Base-by-base conservation (phyloP, 306 rosid genomes). In the Nissolia schottii region DNA sequence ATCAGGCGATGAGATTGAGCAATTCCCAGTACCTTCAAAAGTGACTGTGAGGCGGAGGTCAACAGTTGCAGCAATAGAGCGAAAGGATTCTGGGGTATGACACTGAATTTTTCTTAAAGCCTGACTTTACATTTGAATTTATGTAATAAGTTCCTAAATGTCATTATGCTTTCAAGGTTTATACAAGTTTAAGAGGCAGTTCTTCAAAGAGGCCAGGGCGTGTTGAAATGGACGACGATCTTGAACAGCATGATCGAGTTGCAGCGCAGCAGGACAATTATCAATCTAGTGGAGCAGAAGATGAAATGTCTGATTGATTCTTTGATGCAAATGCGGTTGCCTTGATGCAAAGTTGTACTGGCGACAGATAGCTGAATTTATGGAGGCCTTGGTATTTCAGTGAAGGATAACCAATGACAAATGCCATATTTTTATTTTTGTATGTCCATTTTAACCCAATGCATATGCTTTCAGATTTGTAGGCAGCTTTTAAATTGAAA, bases 211-310 rank as follows among this genome's bases (percentile, higher is more conserved):
- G 91, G n/a, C n/a, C n/a, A 76, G 70, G 81, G 60, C 76, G 74
- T 24, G 50, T 82, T 18, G 98, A 86, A 32, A 77, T 84, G 77
- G 98, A 87, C 67, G 92, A 90, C 57, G 93, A 62, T 61, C 81
- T 91, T 7, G 92, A 85, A 58, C 81, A 93, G 73, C 72, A 86
- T 14, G 86, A 72, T 55, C 85, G 92, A 79, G 80, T 19, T 64
- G 78, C 60, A 8, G 73, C 74, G 15, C 89, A 83, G 66, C 80
- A 85, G 14, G 96, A 95, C 73, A 55, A 81, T 31, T 91, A 85
- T 73, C 95, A 89, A 23, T 86, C 84, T 51, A 94, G 97, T 72
- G 97, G 91, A 65, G 92, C 78, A 7, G 98, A 94, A 77, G 99
- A 91, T 70, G 87, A 94, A n/a, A 73, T 94, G 85, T 89, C 95